Evolutionary conservation across 2,329 filamentous ascomycete genomes (phyloP).

Genomic region (Colletotrichum chrysophilum): DNA sequence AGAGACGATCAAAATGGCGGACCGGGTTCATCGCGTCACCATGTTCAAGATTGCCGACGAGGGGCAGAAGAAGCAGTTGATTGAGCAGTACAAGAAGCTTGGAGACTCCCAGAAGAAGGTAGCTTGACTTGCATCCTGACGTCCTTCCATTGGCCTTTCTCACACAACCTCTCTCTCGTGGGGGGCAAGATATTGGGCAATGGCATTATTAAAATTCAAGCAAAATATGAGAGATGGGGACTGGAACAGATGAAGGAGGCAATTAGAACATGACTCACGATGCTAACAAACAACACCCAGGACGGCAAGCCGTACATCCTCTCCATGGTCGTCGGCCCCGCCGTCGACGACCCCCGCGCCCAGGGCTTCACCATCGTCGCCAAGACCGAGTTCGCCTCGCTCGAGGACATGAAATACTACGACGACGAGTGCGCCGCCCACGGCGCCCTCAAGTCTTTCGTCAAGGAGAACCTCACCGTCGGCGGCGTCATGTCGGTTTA

Average conservation of each 20-base stretch:
- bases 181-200: background rate
- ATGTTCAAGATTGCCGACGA: slow-evolving; percentile 58
- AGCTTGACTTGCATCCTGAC: background rate
- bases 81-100: slow-evolving; percentile 50
- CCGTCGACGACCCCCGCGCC: slow-evolving; percentile 62
- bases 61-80: slow-evolving; percentile 47
- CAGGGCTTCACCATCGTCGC: slow-evolving; percentile 71
- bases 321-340: slow-evolving; percentile 56
- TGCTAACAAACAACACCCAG: slow-evolving; percentile 42
- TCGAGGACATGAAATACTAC: slow-evolving; percentile 75
- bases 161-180: background rate
- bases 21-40: slow-evolving; percentile 52
- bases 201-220: background rate
- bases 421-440: slow-evolving; percentile 59
- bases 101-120: slow-evolving; percentile 48
- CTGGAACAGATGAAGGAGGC: background rate
- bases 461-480: slow-evolving; percentile 33
- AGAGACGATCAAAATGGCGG: slow-evolving; percentile 39
- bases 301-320: slow-evolving; percentile 75
- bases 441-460: slow-evolving; percentile 41
- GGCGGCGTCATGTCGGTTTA: slow-evolving; percentile 45
- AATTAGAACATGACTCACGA: background rate
- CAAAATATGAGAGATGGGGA: background rate
- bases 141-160: background rate
- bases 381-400: slow-evolving; percentile 66